These are phyloP conservation scores for Ballota nigra DNA, from an alignment of 257 asterid genomes.

Conservation along the genomic window DNA sequence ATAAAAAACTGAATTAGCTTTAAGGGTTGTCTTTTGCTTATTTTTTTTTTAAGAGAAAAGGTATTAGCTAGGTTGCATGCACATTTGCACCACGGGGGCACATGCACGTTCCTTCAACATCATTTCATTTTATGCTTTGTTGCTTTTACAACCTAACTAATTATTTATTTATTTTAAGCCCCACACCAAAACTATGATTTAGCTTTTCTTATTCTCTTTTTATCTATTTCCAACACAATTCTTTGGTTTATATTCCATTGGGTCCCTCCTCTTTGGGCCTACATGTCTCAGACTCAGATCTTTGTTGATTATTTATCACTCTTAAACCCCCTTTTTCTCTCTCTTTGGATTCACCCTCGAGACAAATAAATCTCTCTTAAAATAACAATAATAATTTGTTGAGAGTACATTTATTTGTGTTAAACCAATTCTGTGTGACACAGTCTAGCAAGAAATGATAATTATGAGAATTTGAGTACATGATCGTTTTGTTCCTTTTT, in stretches of 20 bases:
- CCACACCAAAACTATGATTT: slow-evolving; percentile 4
- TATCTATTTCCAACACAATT: slow-evolving; percentile 11
- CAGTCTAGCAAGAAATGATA: too few species aligned
- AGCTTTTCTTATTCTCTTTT: slow-evolving; percentile 2
- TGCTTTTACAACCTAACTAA: slow-evolving; percentile 22
- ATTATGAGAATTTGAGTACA: too few species aligned
- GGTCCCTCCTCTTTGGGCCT: slow-evolving; percentile 15
- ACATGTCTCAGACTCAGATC: slow-evolving; percentile 21
- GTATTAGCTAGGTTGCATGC: slow-evolving; percentile 12
- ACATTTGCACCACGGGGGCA: slow-evolving; percentile 17
- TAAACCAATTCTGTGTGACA: too few species aligned
- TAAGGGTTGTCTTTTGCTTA: slow-evolving; percentile 21
- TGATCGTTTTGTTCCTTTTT: too few species aligned
- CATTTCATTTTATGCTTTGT: background rate
- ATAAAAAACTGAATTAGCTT: background rate
- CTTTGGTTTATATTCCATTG: slow-evolving; percentile 23
- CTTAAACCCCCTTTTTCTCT: background rate
- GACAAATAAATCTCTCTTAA: background rate
- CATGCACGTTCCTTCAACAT: slow-evolving; percentile 23
- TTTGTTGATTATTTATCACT: background rate
- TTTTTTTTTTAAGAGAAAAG: background rate
- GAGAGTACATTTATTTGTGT: too few species aligned
- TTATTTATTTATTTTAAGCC: background rate
- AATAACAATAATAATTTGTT: background rate
- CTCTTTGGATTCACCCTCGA: background rate